A percentile compares a stretch with the other conserved stretches of the same genome.
Evolutionary conservation across 2,329 filamentous ascomycete species (phyloP).

Genomic region (Pseudogymnoascus sp.): DNA sequence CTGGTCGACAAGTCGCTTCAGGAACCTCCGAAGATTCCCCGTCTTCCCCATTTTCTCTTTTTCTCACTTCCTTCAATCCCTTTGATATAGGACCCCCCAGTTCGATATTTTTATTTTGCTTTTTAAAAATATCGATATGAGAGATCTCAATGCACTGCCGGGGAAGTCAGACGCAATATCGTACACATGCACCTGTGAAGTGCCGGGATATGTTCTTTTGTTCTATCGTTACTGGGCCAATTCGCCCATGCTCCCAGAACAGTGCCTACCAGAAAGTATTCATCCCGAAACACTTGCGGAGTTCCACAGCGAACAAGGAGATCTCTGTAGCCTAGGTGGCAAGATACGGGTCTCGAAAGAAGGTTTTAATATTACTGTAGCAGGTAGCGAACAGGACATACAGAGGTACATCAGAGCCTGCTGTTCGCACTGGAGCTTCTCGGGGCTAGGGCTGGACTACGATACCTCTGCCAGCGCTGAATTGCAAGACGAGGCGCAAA

Average conservation of each 20-base stretch:
- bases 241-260: slow-evolving; percentile 19
- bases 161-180: slow-evolving; percentile 27
- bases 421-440: slow-evolving; percentile 26
- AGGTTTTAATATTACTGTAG: slow-evolving; percentile 29
- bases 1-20: background rate
- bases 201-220: slow-evolving; percentile 24
- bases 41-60: background rate
- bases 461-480: slow-evolving; percentile 11
- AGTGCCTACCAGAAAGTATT: slow-evolving; percentile 8
- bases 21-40: background rate
- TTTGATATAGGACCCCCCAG: background rate
- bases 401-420: slow-evolving; percentile 24
- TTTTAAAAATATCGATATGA: background rate
- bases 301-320: slow-evolving; percentile 22
- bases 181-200: slow-evolving; percentile 26
- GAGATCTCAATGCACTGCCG: background rate
- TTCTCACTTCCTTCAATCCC: background rate
- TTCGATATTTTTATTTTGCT: background rate
- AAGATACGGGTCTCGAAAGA: slow-evolving; percentile 27
- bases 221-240: slow-evolving; percentile 30
- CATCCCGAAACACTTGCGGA: slow-evolving; percentile 17
- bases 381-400: slow-evolving; percentile 21
- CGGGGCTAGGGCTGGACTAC: slow-evolving; percentile 18
- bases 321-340: slow-evolving; percentile 20
- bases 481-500: background rate